phyloP scores from a whole-genome alignment of 2,329 filamentous ascomycete species.

The Neurospora crassa region DNA sequence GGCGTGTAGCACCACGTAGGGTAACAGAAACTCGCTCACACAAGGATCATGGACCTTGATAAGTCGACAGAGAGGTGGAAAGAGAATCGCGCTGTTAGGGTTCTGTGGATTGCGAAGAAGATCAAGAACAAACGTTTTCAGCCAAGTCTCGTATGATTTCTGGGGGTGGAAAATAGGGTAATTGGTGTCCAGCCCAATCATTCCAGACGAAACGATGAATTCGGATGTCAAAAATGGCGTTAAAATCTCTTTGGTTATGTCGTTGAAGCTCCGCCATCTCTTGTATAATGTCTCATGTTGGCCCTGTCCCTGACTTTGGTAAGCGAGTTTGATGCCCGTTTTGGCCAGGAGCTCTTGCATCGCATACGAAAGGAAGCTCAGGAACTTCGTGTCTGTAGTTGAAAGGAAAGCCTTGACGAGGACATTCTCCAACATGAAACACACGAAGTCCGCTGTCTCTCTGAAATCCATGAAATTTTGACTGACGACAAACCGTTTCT shows the following conservation, averaged over 20 bases:
- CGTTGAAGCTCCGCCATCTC: constrained; percentile 71
- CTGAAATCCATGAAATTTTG: constrained; percentile 73
- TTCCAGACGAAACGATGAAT: constrained; percentile 58
- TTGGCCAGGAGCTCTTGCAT: constrained; percentile 86
- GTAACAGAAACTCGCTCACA: constrained; percentile 80
- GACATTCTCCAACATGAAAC: constrained; percentile 78
- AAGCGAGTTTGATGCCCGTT: constrained; percentile 59
- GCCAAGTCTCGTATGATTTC: constrained; percentile 69
- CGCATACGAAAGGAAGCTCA: constrained; percentile 85
- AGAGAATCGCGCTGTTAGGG: constrained; percentile 64
- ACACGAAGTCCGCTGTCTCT: constrained; percentile 77
- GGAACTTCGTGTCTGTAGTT: constrained; percentile 74
- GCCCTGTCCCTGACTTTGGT: constrained; percentile 29
- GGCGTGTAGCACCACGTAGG: constrained; percentile 76
- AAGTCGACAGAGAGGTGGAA: constrained; percentile 70
- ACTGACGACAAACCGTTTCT: constrained; percentile 74
- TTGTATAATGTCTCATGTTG: constrained; percentile 53
- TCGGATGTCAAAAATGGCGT: constrained; percentile 79
- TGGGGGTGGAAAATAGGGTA: constrained; percentile 72
- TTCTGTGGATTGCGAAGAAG: constrained; percentile 71
- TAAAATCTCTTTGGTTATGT: constrained; percentile 69
- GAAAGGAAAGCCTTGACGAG: constrained; percentile 88
- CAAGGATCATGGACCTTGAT: constrained; percentile 79
- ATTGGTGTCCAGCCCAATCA: constrained; percentile 42
- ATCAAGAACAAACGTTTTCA: constrained; percentile 71